These are phyloP conservation scores for Saksenaea vasiformis DNA, from an alignment of 371 early-diverging fungal genomes.

Conservation along the genomic window DNA sequence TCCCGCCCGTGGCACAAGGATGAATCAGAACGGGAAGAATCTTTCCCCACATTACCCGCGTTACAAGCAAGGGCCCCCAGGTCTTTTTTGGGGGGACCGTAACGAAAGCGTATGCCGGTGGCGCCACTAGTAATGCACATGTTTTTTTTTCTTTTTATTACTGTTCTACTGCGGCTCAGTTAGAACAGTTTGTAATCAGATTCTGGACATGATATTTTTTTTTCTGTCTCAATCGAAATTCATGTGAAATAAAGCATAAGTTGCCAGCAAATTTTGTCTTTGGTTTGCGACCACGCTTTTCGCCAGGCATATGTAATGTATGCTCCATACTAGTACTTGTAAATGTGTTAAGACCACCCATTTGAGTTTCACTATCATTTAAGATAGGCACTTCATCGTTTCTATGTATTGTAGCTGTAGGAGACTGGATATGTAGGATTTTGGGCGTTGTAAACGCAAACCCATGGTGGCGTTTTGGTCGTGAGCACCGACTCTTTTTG, in stretches of 20 bases:
- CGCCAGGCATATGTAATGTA: not conserved
- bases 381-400: not conserved
- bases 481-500: not conserved
- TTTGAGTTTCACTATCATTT: not conserved
- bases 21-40: not conserved
- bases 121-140: not conserved
- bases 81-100: not conserved
- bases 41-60: not conserved
- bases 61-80: not conserved
- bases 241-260: not conserved
- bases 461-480: not conserved
- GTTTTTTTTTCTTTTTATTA: not conserved
- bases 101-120: not conserved
- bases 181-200: not conserved
- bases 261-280: not conserved
- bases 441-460: not conserved
- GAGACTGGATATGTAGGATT: not conserved
- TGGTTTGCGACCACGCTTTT: not conserved
- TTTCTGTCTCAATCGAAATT: constrained; percentile 2
- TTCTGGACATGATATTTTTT: not conserved
- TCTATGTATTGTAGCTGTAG: not conserved
- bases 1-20: not conserved
- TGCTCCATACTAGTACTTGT: constrained; percentile 1
- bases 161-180: not conserved
- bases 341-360: not conserved